Evolutionary conservation across 192 early-diverging fungal genomes (phyloP).

Genomic region (Umbelopsis vinacea): DNA sequence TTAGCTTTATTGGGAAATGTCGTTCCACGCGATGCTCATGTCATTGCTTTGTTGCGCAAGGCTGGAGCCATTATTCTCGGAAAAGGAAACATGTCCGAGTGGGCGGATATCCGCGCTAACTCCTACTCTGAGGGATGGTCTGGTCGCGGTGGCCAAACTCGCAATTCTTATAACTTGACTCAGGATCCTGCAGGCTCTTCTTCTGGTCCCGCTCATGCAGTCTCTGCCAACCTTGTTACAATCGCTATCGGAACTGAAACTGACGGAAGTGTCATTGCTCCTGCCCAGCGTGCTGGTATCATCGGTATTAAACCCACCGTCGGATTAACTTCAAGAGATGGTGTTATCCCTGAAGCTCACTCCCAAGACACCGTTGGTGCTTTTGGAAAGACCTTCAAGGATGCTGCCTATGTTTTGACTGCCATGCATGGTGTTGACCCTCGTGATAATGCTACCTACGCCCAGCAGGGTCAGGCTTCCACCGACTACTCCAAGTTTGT

Average conservation of each 20-base stretch:
- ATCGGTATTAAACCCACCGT: slow-evolving; percentile 68
- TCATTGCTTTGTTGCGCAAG: slow-evolving; percentile 34
- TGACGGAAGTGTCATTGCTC: slow-evolving; percentile 57
- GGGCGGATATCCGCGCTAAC: slow-evolving; percentile 20
- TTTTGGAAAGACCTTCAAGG: slow-evolving; percentile 38
- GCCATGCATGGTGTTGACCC: slow-evolving; percentile 29
- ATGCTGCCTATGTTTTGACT: slow-evolving; percentile 39
- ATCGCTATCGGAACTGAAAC: slow-evolving; percentile 62
- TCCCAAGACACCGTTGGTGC: slow-evolving; percentile 60
- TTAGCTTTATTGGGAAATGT: slow-evolving; percentile 31
- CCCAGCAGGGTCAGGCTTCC: not conserved
- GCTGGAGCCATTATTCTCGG: slow-evolving; percentile 41
- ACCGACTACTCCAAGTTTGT: slow-evolving; percentile 21
- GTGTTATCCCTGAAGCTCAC: slow-evolving; percentile 55
- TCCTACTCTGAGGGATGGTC: slow-evolving; percentile 23
- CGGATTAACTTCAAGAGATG: slow-evolving; percentile 54
- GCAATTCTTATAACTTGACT: slow-evolving; percentile 26
- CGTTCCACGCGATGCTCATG: slow-evolving; percentile 37
- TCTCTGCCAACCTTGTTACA: slow-evolving; percentile 24
- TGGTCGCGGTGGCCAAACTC: slow-evolving; percentile 19
- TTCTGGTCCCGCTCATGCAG: slow-evolving; percentile 31
- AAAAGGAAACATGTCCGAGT: slow-evolving; percentile 20
- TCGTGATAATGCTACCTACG: slow-evolving; percentile 10
- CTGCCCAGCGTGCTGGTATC: slow-evolving; percentile 62
- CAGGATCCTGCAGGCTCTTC: slow-evolving; percentile 32